Base-by-base conservation (phyloP, 2,329 filamentous ascomycete genomes). In the Tricladium varicosporioides region DNA sequence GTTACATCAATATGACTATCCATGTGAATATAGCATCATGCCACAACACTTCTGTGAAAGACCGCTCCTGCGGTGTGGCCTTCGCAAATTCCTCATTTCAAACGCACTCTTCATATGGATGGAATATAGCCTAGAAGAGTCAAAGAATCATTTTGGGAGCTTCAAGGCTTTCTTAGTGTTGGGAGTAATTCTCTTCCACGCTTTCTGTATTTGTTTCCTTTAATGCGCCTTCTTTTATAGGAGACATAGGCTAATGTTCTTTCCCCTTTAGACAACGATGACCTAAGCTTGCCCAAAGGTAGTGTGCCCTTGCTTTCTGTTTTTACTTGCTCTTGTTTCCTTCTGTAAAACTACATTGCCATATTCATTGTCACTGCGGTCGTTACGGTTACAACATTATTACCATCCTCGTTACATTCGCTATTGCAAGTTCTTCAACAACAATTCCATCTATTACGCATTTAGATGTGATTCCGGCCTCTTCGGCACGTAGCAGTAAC, bases 211-310 rank as follows among this genome's bases (percentile, higher is more conserved):
- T 27, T 27, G 22, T 27, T 27, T 27, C 22, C 22, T 7, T 7
- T 7, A 7, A 27, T 7, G 22, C 4, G 7, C 22, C 22, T 27
- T 5, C n/a, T 16, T 16, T 8, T 31, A 7, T 42, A 9, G 14
- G 2, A 19, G 14, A 27, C 58, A 40, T 48, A 77, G 65, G 78
- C 73, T 58, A 47, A 64, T 45, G 13, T 27, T 45, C 15, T 27
- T 53, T 50, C 48, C 32, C 32, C 45, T 48, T n/a, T 59, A 86
- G 83, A 74, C 52, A 85, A 81, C 62, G 84, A 87, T 66, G 84
- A 87, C 64, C 71, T 87, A 62, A 86, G 83, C 48, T 75, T 87
- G 16, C 84, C 84, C 27, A 87, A 87, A 75, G 83, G 83, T 85
- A 77, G 54, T 48, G 5, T 33, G 27, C 14, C 16, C 18, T 22